These are phyloP conservation scores for Auxenochlorella protothecoides DNA, from an alignment of 139 green algal species.

Conservation along the genomic window DNA sequence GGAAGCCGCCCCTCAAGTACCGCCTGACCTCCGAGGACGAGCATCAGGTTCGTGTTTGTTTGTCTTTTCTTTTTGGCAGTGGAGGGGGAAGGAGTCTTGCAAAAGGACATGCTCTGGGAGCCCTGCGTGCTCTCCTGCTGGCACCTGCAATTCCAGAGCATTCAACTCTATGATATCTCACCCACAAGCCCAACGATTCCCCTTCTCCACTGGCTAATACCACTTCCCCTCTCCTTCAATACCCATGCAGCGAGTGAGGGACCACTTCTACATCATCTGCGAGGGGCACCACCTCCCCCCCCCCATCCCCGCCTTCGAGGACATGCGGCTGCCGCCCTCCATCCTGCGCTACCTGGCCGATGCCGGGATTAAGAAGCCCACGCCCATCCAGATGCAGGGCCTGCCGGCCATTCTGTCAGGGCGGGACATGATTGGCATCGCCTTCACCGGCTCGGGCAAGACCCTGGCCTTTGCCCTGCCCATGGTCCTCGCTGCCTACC, in stretches of 20 bases:
- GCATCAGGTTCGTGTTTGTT: constrained; percentile 20
- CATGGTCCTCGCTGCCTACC: constrained; percentile 77
- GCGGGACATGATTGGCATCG: constrained; percentile 97
- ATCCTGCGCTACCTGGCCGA: constrained; percentile 60
- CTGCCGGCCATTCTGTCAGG: constrained; percentile 85
- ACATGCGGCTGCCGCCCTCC: constrained; percentile 37
- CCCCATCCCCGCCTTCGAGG: constrained; percentile 71
- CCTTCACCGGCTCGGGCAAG: constrained; percentile 94
- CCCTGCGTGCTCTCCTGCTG: background rate
- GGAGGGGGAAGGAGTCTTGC: background rate
- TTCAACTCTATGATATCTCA: too few relatives aligned
- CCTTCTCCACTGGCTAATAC: background rate
- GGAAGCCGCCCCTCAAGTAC: constrained; percentile 78
- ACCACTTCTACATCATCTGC: constrained; percentile 84
- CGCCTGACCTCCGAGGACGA: constrained; percentile 53
- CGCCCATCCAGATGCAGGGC: constrained; percentile 92
- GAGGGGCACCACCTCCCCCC: constrained; percentile 79
- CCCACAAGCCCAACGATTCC: background rate
- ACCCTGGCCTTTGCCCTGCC: constrained; percentile 91
- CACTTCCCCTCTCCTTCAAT: background rate
- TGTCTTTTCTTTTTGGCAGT: background rate
- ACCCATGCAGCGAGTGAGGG: constrained; percentile 39
- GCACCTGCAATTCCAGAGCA: background rate
- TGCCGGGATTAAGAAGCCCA: constrained; percentile 81
- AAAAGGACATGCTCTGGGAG: background rate